Evolutionary conservation across 345 rosid species (phyloP), one percentile per base, ranked within the genome.

Genomic region (Citrus sp.): DNA sequence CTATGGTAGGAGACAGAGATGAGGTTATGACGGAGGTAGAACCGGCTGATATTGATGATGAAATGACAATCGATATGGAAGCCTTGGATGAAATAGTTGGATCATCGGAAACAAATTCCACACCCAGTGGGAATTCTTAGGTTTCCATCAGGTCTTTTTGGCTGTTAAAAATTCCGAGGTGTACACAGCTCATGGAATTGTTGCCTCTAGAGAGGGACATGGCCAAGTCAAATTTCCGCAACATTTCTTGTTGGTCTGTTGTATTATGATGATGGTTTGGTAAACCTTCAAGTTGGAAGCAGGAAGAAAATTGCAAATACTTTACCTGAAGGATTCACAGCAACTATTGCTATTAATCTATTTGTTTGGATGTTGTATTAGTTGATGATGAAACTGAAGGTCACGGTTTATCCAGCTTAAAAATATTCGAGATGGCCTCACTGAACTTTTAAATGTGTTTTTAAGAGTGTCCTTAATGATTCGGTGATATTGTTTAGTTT

Each of bases 11-110:
- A 28, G 93, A 90, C 28, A 82, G 88, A 79, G 95, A 93, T 84
- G 97, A 87, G 85, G 82, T 88, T 77, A 89, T 90, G 94, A 82
- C 92, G 6, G 97, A 85, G 84, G 92, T 87, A 67, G 98, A 89
- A 79, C 94, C 88, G 79, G 88, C 90, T 28, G 90, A 90, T 66
- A 84, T 86, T 67, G 90, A 86, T 61, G 93, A 90, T 74, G 89
- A 88, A 69, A 87, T 89, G 90, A 85, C 94, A 68, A 84, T 88
- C 3, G 95, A 91, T 75, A 85, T 86, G 90, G 95, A 94, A 78
- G 84, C 92, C 69, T 83, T 87, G 24, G 91, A 87, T 72, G 91
- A 87, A 18, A 85, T 84, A 37, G 89, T 80, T 21, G 86, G 82
- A 77, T 80, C 92, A 64, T 79, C 93, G 21, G 93, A 91, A 79